phyloP scores from a whole-genome alignment of 1,284 basidiomycete species.

The Xerocomus amazonicus region DNA sequence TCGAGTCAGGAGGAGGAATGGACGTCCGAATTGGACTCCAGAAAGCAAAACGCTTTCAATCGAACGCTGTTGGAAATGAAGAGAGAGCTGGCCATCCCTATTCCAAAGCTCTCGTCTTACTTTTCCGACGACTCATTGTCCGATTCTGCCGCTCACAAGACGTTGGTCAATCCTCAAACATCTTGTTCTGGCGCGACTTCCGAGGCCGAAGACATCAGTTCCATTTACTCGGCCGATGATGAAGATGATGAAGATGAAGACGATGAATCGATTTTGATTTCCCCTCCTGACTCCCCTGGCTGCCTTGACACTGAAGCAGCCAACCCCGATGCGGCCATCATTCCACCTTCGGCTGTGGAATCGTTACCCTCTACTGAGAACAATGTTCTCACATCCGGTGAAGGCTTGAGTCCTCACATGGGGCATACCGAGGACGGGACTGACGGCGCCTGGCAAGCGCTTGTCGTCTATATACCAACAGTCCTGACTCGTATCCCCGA shows the following conservation, averaged over 20 bases:
- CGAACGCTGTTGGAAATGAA: conserved; percentile 9
- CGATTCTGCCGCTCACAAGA: conserved; percentile 1
- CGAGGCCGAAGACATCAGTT: neutral
- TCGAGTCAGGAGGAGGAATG: conserved; percentile 15
- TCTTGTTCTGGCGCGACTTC: neutral
- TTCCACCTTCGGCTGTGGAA: neutral
- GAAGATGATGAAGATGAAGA: neutral
- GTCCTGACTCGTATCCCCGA: conserved; percentile 9
- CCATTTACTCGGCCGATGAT: conserved; percentile 1
- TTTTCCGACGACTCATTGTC: conserved; percentile 13
- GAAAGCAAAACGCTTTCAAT: conserved; percentile 9
- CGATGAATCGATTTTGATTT: neutral
- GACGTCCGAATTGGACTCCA: conserved; percentile 14
- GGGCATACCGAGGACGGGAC: neutral
- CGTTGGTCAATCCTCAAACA: neutral
- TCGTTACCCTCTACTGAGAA: neutral
- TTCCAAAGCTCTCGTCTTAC: conserved; percentile 11
- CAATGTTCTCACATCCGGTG: neutral
- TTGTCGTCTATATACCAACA: conserved; percentile 2
- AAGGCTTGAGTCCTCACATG: neutral
- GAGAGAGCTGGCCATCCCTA: conserved; percentile 5
- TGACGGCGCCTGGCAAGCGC: conserved; percentile 1
- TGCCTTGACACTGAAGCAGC: neutral
- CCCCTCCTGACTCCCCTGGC: neutral
- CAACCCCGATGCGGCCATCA: neutral